These are phyloP conservation scores for Trichosporon sp. DNA, from an alignment of 1,284 basidiomycete genomes.

Conservation along the genomic window DNA sequence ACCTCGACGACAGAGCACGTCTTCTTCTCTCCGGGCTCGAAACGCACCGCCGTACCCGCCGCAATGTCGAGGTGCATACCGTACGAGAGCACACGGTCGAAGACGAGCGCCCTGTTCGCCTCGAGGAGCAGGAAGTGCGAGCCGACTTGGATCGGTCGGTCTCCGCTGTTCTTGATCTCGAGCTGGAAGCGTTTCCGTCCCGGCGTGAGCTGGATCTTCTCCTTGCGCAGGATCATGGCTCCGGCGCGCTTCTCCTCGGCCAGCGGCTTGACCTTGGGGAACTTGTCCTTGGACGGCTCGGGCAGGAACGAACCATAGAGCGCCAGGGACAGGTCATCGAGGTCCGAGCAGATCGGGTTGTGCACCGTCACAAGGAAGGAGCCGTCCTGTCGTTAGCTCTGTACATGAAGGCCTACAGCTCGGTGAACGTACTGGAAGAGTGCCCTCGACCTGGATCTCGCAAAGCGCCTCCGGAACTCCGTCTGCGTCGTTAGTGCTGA, in stretches of 20 bases:
- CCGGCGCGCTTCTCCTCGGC: constrained; percentile 63
- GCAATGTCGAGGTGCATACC: constrained; percentile 81
- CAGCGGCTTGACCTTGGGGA: constrained; percentile 56
- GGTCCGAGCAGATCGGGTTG: constrained; percentile 80
- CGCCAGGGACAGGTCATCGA: constrained; percentile 70
- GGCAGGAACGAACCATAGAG: constrained; percentile 92
- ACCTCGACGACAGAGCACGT: constrained; percentile 77
- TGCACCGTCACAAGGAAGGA: constrained; percentile 93
- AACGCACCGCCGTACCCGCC: constrained; percentile 86
- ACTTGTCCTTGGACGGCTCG: constrained; percentile 61
- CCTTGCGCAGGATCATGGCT: constrained; percentile 63
- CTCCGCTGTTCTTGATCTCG: constrained; percentile 84
- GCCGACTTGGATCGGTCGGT: constrained; percentile 89
- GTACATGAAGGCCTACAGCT: too few relatives aligned
- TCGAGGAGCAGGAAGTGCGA: constrained; percentile 94
- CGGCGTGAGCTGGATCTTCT: constrained; percentile 68
- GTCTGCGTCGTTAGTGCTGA: constrained; percentile 12
- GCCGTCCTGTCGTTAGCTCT: constrained; percentile 25
- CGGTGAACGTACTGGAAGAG: constrained; percentile 66
- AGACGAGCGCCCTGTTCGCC: constrained; percentile 72
- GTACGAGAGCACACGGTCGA: constrained; percentile 75
- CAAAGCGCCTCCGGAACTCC: constrained; percentile 53
- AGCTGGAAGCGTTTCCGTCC: constrained; percentile 65
- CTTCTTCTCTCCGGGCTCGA: constrained; percentile 88
- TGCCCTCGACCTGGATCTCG: constrained; percentile 88